A percentile compares a stretch with the other conserved stretches of the same genome.
phyloP scores from a whole-genome alignment of 805 yeast species.

The Ogataea saltuana region DNA sequence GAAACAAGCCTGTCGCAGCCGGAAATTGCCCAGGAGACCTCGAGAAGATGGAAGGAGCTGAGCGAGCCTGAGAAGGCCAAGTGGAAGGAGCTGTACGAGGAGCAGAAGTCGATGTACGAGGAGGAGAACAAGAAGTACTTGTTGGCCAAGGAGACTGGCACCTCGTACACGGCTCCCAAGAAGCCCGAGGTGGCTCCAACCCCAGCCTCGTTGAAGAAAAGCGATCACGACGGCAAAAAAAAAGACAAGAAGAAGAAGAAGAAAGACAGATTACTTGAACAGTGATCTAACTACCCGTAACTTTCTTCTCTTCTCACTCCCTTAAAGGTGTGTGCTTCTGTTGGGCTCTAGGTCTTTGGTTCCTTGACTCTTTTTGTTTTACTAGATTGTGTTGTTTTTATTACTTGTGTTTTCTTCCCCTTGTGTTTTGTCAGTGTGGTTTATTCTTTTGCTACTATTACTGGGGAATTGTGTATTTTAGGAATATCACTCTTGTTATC shows the following conservation, averaged over 20 bases:
- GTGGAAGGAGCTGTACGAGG: constrained; percentile 64
- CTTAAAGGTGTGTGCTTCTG: constrained; percentile 3
- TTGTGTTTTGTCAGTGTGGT: background rate
- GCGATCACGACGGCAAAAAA: constrained; percentile 44
- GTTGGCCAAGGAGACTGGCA: constrained; percentile 32
- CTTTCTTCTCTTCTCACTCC: constrained; percentile 7
- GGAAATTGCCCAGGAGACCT: constrained; percentile 77
- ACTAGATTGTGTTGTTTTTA: constrained; percentile 16
- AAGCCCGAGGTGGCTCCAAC: constrained; percentile 28
- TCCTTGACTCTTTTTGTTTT: constrained; percentile 16
- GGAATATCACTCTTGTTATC: constrained; percentile 3
- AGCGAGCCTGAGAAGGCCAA: constrained; percentile 66
- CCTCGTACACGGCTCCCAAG: constrained; percentile 31
- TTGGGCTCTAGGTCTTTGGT: constrained; percentile 3
- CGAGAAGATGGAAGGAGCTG: constrained; percentile 76
- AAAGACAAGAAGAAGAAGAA: constrained; percentile 56
- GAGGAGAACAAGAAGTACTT: constrained; percentile 34
- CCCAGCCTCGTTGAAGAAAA: constrained; percentile 21
- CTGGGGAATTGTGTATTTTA: constrained; percentile 7
- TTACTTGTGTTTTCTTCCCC: constrained; percentile 5
- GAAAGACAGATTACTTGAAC: constrained; percentile 35
- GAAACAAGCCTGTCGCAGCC: constrained; percentile 66
- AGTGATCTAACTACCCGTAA: constrained; percentile 3
- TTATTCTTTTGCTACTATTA: background rate
- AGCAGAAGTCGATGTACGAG: constrained; percentile 41